phyloP scores from a whole-genome alignment of 495 filamentous ascomycete species.

The Xylaria bambusicola region DNA sequence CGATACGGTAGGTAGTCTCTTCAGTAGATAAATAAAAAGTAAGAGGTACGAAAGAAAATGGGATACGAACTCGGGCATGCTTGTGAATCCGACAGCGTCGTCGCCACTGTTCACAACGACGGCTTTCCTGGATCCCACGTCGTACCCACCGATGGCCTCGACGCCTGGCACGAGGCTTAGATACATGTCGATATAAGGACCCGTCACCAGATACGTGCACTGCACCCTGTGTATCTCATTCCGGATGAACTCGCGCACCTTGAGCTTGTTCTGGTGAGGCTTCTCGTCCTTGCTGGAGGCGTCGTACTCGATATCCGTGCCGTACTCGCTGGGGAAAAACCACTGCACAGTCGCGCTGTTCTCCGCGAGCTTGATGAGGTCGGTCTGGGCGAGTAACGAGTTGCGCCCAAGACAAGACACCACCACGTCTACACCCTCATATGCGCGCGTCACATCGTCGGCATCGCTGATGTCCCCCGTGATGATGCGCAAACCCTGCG shows the following conservation, averaged over 20 bases:
- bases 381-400: slow-evolving; percentile 58
- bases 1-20: neutral
- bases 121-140: slow-evolving; percentile 56
- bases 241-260: slow-evolving; percentile 59
- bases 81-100: slow-evolving; percentile 62
- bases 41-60: neutral
- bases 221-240: slow-evolving; percentile 55
- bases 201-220: slow-evolving; percentile 69
- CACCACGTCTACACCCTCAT: slow-evolving; percentile 63
- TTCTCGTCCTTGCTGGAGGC: slow-evolving; percentile 60
- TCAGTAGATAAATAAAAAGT: neutral
- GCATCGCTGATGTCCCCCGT: slow-evolving; percentile 59
- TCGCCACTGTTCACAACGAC: slow-evolving; percentile 60
- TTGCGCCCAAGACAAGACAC: slow-evolving; percentile 65
- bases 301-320: slow-evolving; percentile 71
- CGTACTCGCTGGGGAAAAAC: slow-evolving; percentile 74
- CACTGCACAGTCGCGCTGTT: slow-evolving; percentile 57
- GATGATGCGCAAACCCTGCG: slow-evolving; percentile 57
- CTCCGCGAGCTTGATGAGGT: slow-evolving; percentile 60
- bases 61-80: slow-evolving; percentile 64
- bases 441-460: slow-evolving; percentile 55
- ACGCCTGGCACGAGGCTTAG: slow-evolving; percentile 42
- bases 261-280: slow-evolving; percentile 71
- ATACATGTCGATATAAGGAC: slow-evolving; percentile 70
- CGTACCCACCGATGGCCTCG: slow-evolving; percentile 53